Evolutionary conservation across 768 basidiomycete genomes (phyloP), one percentile per base, ranked within the genome.

Genomic region (Trametes gibbosa): DNA sequence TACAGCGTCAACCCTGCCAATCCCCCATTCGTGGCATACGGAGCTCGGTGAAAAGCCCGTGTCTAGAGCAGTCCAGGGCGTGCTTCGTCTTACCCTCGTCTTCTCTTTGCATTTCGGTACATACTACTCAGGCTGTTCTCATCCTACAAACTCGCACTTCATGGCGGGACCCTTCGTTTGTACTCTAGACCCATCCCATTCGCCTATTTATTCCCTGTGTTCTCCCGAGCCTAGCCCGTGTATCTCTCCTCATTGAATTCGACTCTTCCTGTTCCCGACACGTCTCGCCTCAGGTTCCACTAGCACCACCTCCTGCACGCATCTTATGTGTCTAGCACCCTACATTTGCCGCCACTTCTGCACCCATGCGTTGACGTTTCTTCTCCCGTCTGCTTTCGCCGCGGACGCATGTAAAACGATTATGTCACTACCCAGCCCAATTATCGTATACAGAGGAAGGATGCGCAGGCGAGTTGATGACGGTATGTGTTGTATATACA

Each of bases 1-100:
- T 56, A 56, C 49, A 61, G 43, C 49, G 35, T 55, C 17, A 34
- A 51, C 49, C 59, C 53, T 23, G 24, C 50, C 53, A 60, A 60
- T 49, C 53, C 52, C 8, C 27, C 12, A 23, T 21, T 24, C 13
- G 53, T 54, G 13, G 59, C 59, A 35, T 54, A 54, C 39, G 59
- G 59, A 41, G 53, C 53, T 23, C 59, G 59, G 17, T 60, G 48
- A 60, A 47, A 5, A 4, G 29, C 29, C 29, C 41, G 39, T 16
- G 21, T 19, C 42, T 32, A 34, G 52, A 43, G 9, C 25, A 34
- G 39, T 21, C 29, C 25, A 49, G 19, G 47, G 27, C 37, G 14
- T 14, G 34, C 35, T 34, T 47, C 59, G 35, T 16, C 34, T 54
- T 21, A 3, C 23, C 24, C 49, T 19, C 40, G 29, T 42, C 47